Base-by-base conservation (phyloP, 352 stramenopile genomes). In the Globisporangium cederbergense region DNA sequence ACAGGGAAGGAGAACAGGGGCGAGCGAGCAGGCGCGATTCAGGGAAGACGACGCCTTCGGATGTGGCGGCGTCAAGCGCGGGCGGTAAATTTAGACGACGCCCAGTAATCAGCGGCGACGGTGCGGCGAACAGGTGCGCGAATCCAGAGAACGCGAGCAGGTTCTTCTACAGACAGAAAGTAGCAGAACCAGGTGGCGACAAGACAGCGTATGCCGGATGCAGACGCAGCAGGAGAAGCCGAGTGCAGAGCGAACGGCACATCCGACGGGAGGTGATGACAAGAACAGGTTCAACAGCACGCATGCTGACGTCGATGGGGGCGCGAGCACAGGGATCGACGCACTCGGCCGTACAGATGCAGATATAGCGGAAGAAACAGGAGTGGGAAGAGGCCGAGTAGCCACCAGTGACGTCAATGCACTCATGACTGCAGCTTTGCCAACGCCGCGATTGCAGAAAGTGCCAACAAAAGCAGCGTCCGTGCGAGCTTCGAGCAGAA, bases 381-480 rank as follows among this genome's bases (percentile, higher is more conserved):
- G 10, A 14, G 28, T 7, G 13, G 16, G 13, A 7, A 38, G 22
- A 14, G 22, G 25, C 9, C 54, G 32, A 10, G n/a, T 22, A 20
- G 36, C 20, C 34, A 22, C 6, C 13, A 61, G 22, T 10, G 20
- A 11, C 28, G 13, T 4, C 16, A 18, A 18, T 45, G 52, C 14
- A 14, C 49, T 38, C 28, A 49, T 32, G 34, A 49, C 64, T 3
- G 36, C 49, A n/a, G 38, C 60, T 16, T 43, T 58, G 20, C 50
- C 62, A 16, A 18, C 32, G 22, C 56, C 55, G 6, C 47, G 42
- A 47, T 36, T 58, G 4, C 50, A 70, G 22, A 46, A 51, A 51
- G 8, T 62, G 2, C 28, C 49, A 3, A 28, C n/a, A 32, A 69
- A 59, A 30, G 25, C 28, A n/a, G 42, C 34, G 13, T 72, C 68